Base-by-base conservation (phyloP, 768 basidiomycete species). In the Amanita molliuscula region DNA sequence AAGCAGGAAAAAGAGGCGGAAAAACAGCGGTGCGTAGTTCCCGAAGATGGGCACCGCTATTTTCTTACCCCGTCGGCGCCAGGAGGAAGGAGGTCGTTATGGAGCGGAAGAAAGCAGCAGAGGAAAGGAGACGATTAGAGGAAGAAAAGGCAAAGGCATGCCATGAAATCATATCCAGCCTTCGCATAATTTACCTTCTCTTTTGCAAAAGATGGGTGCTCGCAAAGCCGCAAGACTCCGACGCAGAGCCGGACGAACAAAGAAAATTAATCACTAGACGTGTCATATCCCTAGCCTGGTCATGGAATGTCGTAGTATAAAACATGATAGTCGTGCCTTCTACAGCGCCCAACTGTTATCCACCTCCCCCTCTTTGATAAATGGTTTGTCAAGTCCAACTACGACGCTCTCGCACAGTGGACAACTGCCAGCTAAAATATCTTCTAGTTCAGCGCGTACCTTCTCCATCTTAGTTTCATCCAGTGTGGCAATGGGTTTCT, bases 401-500 rank as follows among this genome's bases (percentile, higher is more conserved):
- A 96, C 76, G 15, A 93, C 86, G 54, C 84, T 84, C 61, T 98
- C 96, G 64, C 96, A 99, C 51, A 97, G 67, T 26, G 94, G 93
- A 68, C 96, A 98, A 52, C 76, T 88, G 56, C 85, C 83, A 15
- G 93, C 85, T 35, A 99, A 70, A 53, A 97, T 63, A 47, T 91
- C 88, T 57, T 99, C 96, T 60, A 99, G 63, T 68, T 97, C 92
- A 36, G 74, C 74, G 56, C 88, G 73, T 62, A 96, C 58, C 62
- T 77, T 82, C 65, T 90, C 88, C 42, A 72, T 67, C 63, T 79
- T 82, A 61, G 75, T 74, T 53, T 72, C 73, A 54, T 79, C 78
- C 36, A 68, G 66, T 33, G 70, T 69, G 44, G 64, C 70, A 0
- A 35, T 31, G 58, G 73, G 72, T 47, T 70, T 76, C 44, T 69